Evolutionary conservation across 257 asterid genomes (phyloP).

Genomic region (Lithospermum erythrorhizon): DNA sequence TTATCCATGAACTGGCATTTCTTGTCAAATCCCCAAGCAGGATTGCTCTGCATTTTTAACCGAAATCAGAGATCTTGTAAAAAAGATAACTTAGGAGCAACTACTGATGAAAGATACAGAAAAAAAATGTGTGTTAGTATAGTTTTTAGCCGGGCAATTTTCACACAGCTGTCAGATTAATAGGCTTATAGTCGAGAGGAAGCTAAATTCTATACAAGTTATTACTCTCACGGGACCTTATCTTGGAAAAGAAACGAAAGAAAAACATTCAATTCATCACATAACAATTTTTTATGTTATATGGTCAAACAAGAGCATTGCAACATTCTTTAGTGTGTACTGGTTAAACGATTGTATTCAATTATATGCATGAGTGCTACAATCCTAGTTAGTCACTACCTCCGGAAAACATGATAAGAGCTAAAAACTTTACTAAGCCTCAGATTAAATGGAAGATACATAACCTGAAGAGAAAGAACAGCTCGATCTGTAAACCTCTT

Average conservation of each 20-base stretch:
- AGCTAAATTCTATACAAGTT: background rate
- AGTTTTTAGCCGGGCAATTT: background rate
- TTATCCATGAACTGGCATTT: slow-evolving; percentile 88
- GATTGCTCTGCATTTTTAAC: slow-evolving; percentile 62
- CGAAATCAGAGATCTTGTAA: slow-evolving; percentile 1
- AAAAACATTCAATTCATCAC: background rate
- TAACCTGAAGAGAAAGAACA: slow-evolving; percentile 78
- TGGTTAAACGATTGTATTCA: background rate
- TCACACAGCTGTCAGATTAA: background rate
- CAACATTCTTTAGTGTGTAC: background rate
- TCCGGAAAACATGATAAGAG: background rate
- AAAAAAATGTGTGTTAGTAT: too few species aligned
- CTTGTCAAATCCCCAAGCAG: slow-evolving; percentile 93
- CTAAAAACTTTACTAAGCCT: slow-evolving; percentile 2
- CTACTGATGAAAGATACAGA: background rate
- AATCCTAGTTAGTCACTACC: background rate
- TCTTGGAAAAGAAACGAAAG: background rate
- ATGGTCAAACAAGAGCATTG: background rate
- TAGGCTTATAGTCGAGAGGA: background rate
- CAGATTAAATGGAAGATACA: slow-evolving; percentile 3
- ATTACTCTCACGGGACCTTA: background rate
- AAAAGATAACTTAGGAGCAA: background rate
- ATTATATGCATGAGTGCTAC: background rate
- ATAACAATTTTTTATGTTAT: too few species aligned
- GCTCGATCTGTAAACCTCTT: slow-evolving; percentile 67